phyloP scores from a whole-genome alignment of 306 rosid genomes.

The Prunus armeniaca region DNA sequence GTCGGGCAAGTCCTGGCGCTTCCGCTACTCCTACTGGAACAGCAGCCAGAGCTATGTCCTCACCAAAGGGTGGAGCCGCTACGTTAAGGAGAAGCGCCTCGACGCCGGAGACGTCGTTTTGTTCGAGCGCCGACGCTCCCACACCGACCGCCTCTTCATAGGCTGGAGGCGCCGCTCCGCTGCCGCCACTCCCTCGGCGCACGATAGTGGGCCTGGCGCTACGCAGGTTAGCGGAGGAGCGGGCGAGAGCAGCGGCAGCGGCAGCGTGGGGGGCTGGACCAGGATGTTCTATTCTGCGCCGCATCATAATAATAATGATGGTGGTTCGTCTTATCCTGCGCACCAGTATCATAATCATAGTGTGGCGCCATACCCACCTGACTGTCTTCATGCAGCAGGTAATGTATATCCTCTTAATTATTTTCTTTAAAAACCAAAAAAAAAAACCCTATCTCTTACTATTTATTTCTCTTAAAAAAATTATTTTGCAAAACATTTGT shows the following conservation, averaged over 20 bases:
- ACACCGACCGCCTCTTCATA: slow-evolving; percentile 58
- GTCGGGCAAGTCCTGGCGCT: slow-evolving; percentile 85
- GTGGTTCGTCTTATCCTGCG: slow-evolving; percentile 65
- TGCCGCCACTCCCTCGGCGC: background rate
- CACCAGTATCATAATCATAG: slow-evolving; percentile 24
- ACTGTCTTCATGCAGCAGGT: slow-evolving; percentile 67
- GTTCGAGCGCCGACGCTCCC: slow-evolving; percentile 58
- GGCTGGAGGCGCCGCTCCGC: slow-evolving; percentile 51
- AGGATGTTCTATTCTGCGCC: slow-evolving; percentile 63
- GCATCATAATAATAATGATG: slow-evolving; percentile 20
- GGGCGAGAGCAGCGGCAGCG: background rate
- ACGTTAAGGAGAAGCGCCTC: slow-evolving; percentile 87
- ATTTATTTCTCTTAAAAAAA: background rate
- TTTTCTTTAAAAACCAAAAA: background rate
- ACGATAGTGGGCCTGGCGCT: slow-evolving; percentile 24
- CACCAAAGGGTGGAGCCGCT: slow-evolving; percentile 97
- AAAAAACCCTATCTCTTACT: background rate
- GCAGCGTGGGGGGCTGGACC: slow-evolving; percentile 47
- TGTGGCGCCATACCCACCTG: slow-evolving; percentile 58
- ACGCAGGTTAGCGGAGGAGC: slow-evolving; percentile 34
- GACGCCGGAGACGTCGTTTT: slow-evolving; percentile 88
- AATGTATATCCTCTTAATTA: background rate
- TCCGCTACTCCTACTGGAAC: slow-evolving; percentile 97
- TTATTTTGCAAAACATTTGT: background rate
- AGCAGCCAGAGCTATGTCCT: slow-evolving; percentile 95